These are phyloP conservation scores for Mrakia blollopis DNA, from an alignment of 768 basidiomycete species.

Conservation along the genomic window DNA sequence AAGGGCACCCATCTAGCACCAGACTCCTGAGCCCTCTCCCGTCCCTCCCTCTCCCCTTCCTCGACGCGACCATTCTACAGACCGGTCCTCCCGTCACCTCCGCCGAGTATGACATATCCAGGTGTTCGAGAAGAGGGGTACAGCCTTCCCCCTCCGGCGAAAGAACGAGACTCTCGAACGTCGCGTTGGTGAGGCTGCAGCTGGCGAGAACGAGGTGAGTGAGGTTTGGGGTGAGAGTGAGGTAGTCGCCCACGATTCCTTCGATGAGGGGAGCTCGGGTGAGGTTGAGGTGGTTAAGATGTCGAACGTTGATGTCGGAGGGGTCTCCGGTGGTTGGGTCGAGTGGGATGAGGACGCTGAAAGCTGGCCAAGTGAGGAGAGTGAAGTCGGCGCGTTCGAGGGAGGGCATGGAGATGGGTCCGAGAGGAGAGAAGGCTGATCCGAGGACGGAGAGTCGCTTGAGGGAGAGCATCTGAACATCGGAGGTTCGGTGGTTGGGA, in stretches of 20 bases:
- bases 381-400: constrained; percentile 4
- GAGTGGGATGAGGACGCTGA: not conserved
- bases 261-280: not conserved
- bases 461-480: not conserved
- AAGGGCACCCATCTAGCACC: constrained; percentile 3
- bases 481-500: not conserved
- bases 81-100: constrained; percentile 6
- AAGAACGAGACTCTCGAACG: constrained; percentile 4
- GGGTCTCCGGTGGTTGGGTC: not conserved
- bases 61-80: constrained; percentile 2
- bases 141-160: not conserved
- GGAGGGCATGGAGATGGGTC: not conserved
- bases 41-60: not conserved
- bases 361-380: not conserved
- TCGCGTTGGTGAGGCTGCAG: constrained; percentile 10
- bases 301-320: not conserved
- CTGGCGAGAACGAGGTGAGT: not conserved
- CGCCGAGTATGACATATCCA: constrained; percentile 11
- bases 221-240: not conserved
- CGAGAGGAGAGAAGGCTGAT: not conserved
- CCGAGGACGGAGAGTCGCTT: not conserved
- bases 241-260: not conserved
- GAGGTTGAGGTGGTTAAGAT: constrained; percentile 11
- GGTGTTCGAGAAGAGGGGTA: not conserved
- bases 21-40: constrained; percentile 10